Evolutionary conservation across 805 yeast genomes (phyloP).

Genomic region (Metschnikowia cerradonensis): DNA sequence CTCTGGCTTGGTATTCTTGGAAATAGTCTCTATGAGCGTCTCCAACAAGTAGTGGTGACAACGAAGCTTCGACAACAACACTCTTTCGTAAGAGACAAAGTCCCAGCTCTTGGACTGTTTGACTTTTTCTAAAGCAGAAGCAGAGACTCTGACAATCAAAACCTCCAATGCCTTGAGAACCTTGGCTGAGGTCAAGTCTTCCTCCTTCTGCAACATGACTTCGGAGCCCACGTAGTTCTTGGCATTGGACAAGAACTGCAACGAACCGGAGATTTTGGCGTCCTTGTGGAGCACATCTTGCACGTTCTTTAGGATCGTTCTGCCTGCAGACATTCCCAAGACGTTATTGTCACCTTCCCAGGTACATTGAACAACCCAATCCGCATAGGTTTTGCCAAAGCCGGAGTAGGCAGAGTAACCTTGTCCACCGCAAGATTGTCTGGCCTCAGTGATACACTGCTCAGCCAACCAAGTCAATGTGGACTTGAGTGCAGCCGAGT

Average conservation of each 20-base stretch:
- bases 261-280: constrained; percentile 11
- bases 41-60: constrained; percentile 41
- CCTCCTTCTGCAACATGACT: constrained; percentile 6
- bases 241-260: constrained; percentile 17
- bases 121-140: constrained; percentile 26
- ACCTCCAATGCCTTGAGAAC: constrained; percentile 29
- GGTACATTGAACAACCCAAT: constrained; percentile 47
- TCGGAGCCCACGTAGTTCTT: constrained; percentile 4
- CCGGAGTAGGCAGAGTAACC: constrained; percentile 45
- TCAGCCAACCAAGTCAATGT: constrained; percentile 44
- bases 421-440: constrained; percentile 48
- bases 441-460: constrained; percentile 37
- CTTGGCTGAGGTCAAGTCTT: constrained; percentile 17
- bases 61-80: constrained; percentile 38
- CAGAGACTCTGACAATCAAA: constrained; percentile 33
- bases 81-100: constrained; percentile 34
- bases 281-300: constrained; percentile 22
- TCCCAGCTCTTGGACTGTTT: constrained; percentile 32
- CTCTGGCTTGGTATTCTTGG: constrained; percentile 24
- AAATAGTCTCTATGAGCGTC: constrained; percentile 23
- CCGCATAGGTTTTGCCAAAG: constrained; percentile 42
- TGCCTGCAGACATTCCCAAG: constrained; percentile 39
- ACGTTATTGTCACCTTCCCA: constrained; percentile 50
- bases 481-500: constrained; percentile 43
- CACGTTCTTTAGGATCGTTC: constrained; percentile 34